Evolutionary conservation across 768 basidiomycete species (phyloP).

Genomic region (Mycena rosella): DNA sequence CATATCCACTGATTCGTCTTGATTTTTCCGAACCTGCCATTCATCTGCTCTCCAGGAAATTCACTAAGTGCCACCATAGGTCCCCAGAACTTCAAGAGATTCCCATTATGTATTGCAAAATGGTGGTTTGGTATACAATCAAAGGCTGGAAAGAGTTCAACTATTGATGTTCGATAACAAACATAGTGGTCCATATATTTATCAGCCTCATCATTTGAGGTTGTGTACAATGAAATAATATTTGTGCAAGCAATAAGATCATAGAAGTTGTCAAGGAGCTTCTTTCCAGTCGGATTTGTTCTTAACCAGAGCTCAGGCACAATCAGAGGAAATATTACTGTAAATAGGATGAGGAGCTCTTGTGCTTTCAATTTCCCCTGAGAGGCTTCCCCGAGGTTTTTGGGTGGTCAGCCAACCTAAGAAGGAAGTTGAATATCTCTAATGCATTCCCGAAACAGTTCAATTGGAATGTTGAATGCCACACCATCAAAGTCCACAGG

Average conservation of each 20-base stretch:
- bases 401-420: slow-evolving; percentile 32
- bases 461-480: neutral
- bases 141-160: slow-evolving; percentile 1
- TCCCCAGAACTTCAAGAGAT: slow-evolving; percentile 32
- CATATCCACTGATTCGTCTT: too few species aligned
- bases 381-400: slow-evolving; percentile 35
- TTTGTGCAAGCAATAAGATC: slow-evolving; percentile 30
- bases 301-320: slow-evolving; percentile 22
- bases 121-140: slow-evolving; percentile 1
- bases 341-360: slow-evolving; percentile 27
- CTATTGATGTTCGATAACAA: neutral
- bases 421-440: slow-evolving; percentile 24
- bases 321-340: slow-evolving; percentile 25
- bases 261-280: slow-evolving; percentile 19
- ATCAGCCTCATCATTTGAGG: slow-evolving; percentile 17
- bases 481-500: neutral
- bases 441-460: slow-evolving; percentile 12
- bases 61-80: slow-evolving; percentile 27
- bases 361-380: slow-evolving; percentile 41
- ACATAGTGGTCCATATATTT: slow-evolving; percentile 8
- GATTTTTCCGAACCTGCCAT: slow-evolving; percentile 29
- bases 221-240: slow-evolving; percentile 26
- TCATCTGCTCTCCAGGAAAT: slow-evolving; percentile 33
- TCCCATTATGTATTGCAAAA: slow-evolving; percentile 24
- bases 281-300: neutral